Base-by-base conservation (phyloP, 2,329 filamentous ascomycete species). In the Neophaeococcomyces aloes region DNA sequence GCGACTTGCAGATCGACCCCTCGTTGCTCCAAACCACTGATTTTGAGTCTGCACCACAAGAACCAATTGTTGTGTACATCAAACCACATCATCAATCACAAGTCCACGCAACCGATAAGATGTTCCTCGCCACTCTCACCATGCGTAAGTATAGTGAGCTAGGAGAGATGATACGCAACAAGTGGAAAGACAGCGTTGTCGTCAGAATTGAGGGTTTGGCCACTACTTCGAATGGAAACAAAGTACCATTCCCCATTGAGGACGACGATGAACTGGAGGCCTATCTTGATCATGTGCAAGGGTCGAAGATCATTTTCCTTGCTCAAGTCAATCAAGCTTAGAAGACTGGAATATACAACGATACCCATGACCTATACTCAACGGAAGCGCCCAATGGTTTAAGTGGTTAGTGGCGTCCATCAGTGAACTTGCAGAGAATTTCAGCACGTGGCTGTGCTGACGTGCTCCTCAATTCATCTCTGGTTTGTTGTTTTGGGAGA, bases 251-350 rank as follows among this genome's bases (percentile, higher is more conserved):
- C 55, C 65, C 71, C 44, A 80, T 89, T 53, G 79, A 80, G 43
- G 72, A 79, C 31, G 81, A 88, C 53, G 75, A 78, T 49, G 83
- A 89, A 63, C 60, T 91, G 49, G 72, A 73, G 47, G 80, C 79
- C 0, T 89, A 88, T 61, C 61, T 91, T 52, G 69, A 72, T 36
- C 80, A 84, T 57, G 68, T 81, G 19, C 65, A 75, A 50, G 69
- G 65, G 29, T 62, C 67, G 57, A 77, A 76, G 56, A 69, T 70
- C 11, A 71, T 66, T 4, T 76, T 79, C 59, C 57, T 68, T 11
- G 67, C 74, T 42, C 57, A 59, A 29, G 53, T 68, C 35, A 57
- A 53, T 29, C 53, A 42, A 21, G 31, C 39, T 34, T 42, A 42
- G 39, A 15, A 17, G 14, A 29, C 38, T 32, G 3, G 8, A 25